These are phyloP conservation scores for Eucalyptus erythrocorys DNA, from an alignment of 345 rosid genomes.

Conservation along the genomic window DNA sequence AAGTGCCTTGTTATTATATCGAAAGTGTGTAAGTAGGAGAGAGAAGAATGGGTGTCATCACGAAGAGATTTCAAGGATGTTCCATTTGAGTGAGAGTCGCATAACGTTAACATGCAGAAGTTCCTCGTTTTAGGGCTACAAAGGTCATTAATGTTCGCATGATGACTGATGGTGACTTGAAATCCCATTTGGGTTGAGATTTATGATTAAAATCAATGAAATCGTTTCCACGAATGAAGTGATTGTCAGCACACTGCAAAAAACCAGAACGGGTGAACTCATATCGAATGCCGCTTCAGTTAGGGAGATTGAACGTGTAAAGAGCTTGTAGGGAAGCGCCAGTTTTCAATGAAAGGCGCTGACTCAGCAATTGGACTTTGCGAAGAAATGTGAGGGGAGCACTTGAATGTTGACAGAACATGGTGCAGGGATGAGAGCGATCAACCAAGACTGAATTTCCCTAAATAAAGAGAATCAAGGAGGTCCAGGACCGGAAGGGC, in stretches of 20 bases:
- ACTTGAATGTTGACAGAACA: neutral
- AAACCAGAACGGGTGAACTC: neutral
- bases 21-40: neutral
- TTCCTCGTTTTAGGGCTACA: neutral
- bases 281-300: neutral
- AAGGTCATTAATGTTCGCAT: neutral
- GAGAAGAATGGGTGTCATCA: neutral
- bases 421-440: neutral
- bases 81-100: neutral
- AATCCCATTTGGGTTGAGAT: neutral
- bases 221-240: neutral
- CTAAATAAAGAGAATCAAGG: neutral
- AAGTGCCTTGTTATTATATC: neutral
- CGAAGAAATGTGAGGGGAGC: neutral
- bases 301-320: neutral
- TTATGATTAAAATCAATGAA: neutral
- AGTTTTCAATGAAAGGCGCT: neutral
- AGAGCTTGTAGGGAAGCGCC: neutral
- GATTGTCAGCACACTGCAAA: neutral
- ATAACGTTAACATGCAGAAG: neutral
- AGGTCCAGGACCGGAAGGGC: neutral
- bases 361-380: neutral
- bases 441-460: neutral
- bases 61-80: neutral
- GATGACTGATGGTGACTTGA: neutral